phyloP scores from a whole-genome alignment of 495 filamentous ascomycete species.

The Lasiosphaeria ovina region DNA sequence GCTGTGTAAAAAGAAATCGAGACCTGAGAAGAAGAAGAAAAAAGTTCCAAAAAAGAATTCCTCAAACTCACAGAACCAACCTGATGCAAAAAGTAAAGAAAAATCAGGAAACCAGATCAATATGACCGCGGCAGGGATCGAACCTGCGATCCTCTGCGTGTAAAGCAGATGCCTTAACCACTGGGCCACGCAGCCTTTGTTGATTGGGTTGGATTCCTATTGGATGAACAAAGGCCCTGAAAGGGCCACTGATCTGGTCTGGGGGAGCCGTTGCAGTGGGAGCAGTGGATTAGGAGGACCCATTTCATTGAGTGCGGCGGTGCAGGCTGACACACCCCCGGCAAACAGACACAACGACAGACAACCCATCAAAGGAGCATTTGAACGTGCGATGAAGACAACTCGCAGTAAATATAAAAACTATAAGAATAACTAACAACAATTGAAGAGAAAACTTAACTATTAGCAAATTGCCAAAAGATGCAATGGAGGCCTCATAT shows the following conservation, averaged over 20 bases:
- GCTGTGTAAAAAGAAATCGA: too few species aligned
- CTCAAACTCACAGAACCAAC: not conserved
- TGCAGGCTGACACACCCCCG: too few species aligned
- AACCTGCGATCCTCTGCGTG: slow-evolving; percentile 3
- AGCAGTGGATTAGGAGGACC: too few species aligned
- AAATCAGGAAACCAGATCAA: not conserved
- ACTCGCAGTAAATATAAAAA: not conserved
- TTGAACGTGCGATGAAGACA: not conserved
- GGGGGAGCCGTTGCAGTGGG: too few species aligned
- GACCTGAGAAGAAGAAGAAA: not conserved
- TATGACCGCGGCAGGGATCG: not conserved
- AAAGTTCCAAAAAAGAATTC: not conserved
- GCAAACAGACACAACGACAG: too few species aligned
- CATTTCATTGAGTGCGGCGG: too few species aligned
- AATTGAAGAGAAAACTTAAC: not conserved
- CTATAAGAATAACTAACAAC: not conserved
- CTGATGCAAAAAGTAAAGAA: not conserved
- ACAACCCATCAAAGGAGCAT: too few species aligned
- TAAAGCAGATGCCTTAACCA: slow-evolving; percentile 5
- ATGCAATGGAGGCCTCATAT: too few species aligned
- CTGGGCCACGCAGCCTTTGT: not conserved
- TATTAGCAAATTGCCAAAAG: too few species aligned
- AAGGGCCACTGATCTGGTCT: too few species aligned
- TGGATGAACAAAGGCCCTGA: not conserved
- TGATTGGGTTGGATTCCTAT: not conserved